phyloP scores from a whole-genome alignment of 495 filamentous ascomycete genomes.

The Tuber calosporum region DNA sequence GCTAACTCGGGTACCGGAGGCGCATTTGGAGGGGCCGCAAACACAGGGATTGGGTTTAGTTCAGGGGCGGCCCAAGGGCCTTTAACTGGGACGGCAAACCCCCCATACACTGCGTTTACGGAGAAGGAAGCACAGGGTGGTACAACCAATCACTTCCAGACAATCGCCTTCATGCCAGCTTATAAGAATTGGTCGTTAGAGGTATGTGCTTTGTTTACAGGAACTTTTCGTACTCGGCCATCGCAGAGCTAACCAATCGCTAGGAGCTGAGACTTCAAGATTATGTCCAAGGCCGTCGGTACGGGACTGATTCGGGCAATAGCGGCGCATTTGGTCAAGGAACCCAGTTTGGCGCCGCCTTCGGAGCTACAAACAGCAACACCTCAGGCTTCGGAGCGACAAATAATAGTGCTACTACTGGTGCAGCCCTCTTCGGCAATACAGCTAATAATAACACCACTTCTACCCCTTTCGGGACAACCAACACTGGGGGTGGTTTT shows the following conservation, averaged over 20 bases:
- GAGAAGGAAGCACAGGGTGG: slow-evolving; percentile 67
- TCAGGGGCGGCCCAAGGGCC: slow-evolving; percentile 33
- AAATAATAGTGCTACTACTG: slow-evolving; percentile 42
- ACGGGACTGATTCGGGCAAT: slow-evolving; percentile 70
- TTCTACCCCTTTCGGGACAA: slow-evolving; percentile 48
- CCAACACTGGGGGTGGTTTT: slow-evolving; percentile 35
- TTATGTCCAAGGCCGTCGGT: slow-evolving; percentile 77
- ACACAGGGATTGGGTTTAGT: slow-evolving; percentile 50
- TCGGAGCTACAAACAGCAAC: slow-evolving; percentile 43
- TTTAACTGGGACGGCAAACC: slow-evolving; percentile 62
- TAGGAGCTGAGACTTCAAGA: slow-evolving; percentile 77
- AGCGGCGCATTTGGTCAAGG: slow-evolving; percentile 62
- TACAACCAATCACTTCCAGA: slow-evolving; percentile 63
- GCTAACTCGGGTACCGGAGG: slow-evolving; percentile 49
- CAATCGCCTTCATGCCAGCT: slow-evolving; percentile 73
- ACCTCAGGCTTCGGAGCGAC: slow-evolving; percentile 44
- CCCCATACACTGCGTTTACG: slow-evolving; percentile 63
- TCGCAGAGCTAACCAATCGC: slow-evolving; percentile 16
- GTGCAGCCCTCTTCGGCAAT: slow-evolving; percentile 51
- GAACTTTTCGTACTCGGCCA: slow-evolving; percentile 4
- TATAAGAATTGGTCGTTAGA: slow-evolving; percentile 87
- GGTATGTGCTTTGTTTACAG: slow-evolving; percentile 30
- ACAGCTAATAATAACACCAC: slow-evolving; percentile 44
- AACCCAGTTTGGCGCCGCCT: slow-evolving; percentile 53
- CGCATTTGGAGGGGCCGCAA: slow-evolving; percentile 47